Percentiles rank a stretch among this genome's conserved stretches.
Evolutionary conservation across 352 stramenopile genomes (phyloP).

Genomic region (Saprolegnia diclina): DNA sequence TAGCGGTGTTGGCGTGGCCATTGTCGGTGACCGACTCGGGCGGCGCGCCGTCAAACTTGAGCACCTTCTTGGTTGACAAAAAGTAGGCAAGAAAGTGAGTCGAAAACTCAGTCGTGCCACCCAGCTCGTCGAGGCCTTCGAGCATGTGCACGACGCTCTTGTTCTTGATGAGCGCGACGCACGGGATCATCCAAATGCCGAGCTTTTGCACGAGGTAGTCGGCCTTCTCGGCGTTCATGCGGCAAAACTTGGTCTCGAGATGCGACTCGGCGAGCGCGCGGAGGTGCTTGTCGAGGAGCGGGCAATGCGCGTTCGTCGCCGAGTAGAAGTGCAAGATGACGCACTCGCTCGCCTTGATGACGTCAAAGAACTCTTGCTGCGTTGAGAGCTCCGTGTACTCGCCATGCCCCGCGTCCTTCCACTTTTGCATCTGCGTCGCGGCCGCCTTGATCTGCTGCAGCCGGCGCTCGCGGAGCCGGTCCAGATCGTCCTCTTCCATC

Average conservation of each 20-base stretch:
- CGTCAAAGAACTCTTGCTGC: constrained; percentile 94
- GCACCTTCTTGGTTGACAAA: constrained; percentile 88
- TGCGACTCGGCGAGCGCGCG: constrained; percentile 85
- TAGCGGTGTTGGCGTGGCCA: constrained; percentile 53
- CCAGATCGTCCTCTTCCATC: constrained; percentile 85
- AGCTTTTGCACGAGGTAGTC: constrained; percentile 96
- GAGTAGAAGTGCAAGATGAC: constrained; percentile 96
- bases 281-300: constrained; percentile 92
- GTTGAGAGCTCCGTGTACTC: constrained; percentile 87
- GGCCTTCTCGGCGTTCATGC: constrained; percentile 95
- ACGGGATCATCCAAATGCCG: constrained; percentile 95
- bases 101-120: constrained; percentile 90
- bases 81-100: constrained; percentile 90
- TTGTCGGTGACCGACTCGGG: constrained; percentile 57
- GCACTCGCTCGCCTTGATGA: constrained; percentile 87
- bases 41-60: constrained; percentile 92
- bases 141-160: constrained; percentile 96
- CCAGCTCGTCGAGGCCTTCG: constrained; percentile 92
- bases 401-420: constrained; percentile 75
- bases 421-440: constrained; percentile 58
- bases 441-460: constrained; percentile 71
- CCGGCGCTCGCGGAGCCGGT: constrained; percentile 77
- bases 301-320: constrained; percentile 87
- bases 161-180: constrained; percentile 92
- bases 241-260: constrained; percentile 93